Conservation (phyloP, 169 alveolate species). For the Babesia bovis region DNA sequence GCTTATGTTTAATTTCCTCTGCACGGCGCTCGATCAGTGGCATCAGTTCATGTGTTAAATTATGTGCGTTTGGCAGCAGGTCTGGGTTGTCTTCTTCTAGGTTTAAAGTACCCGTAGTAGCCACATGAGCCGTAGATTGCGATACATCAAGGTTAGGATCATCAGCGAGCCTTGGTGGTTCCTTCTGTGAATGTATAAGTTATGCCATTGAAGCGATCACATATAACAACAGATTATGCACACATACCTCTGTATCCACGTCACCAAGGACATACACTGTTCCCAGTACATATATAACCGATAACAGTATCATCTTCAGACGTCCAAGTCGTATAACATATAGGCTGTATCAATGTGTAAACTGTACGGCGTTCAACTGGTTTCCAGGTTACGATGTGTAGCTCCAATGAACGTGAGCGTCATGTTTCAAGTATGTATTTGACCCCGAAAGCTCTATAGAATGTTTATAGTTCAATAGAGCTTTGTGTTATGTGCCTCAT, state of each 20-base stretch:
- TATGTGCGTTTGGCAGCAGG: conserved; percentile 20
- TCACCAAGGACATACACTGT: neutral
- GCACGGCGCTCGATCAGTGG: conserved; percentile 15
- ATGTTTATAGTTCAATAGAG: too few relatives aligned
- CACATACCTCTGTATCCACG: conserved; percentile 16
- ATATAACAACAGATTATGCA: neutral
- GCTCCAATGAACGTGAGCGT: too few relatives aligned
- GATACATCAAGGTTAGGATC: conserved; percentile 10
- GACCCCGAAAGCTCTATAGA: too few relatives aligned
- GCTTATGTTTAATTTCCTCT: conserved; percentile 8
- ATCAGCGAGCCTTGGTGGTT: conserved; percentile 16
- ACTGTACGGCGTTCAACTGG: too few relatives aligned
- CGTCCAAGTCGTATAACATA: too few relatives aligned
- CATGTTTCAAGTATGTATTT: too few relatives aligned
- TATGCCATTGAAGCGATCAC: neutral
- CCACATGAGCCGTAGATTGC: conserved; percentile 6
- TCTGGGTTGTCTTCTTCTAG: conserved; percentile 8
- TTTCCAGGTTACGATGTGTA: too few relatives aligned
- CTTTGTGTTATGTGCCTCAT: too few relatives aligned
- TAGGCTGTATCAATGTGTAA: too few relatives aligned
- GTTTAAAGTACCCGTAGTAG: conserved; percentile 18
- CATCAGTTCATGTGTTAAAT: neutral
- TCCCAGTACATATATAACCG: neutral
- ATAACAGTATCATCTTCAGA: neutral
- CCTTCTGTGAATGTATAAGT: conserved; percentile 6